Base-by-base conservation (phyloP, 169 alveolate species). In the Toxoplasma gondii region DNA sequence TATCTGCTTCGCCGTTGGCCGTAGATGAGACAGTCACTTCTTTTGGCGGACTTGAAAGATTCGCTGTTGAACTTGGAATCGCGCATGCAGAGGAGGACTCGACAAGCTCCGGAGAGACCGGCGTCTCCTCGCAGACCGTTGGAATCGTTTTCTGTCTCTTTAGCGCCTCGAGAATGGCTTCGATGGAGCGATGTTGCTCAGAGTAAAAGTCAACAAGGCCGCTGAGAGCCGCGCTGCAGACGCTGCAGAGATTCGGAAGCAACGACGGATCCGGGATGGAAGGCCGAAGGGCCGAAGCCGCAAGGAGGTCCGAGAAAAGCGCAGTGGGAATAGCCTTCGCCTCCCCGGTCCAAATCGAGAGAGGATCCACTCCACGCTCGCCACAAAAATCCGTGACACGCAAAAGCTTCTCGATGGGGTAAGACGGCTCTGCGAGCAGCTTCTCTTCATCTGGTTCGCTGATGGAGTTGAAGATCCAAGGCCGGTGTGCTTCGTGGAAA, bases 181-280 rank as follows among this genome's bases (percentile, higher is more conserved):
- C 94, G 10, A 92, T 78, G 43, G 86, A 88, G 22, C 92, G 53
- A 86, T 92, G 94, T 64, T 92, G 94, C 94, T 81, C 81, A 31
- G 92, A 88, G 16, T 81, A 53, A 29, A 92, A 41, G 69, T 92
- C 94, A 1, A 90, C 94, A 17, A 92, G 92, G 54, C 92, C 92
- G 39, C 94, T 49, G 69, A 92, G 88, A 39, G 94, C 94, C 87
- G 94, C 91, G n/a, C 91, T 90, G 49, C 94, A 92, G 31, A 88
- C 29, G 87, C 88, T 34, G 87, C 94, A 92, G 94, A 92, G 91
- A 41, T 88, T 90, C 86, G 86, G 94, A 83, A 81, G 92, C 87
- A 83, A 81, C 94, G 70, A 58, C 53, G 94, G 94, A 4, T 88
- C 87, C 88, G 86, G 91, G n/a, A 92, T 58, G 31, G 94, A 92